Percentiles rank a stretch among this genome's conserved stretches.
phyloP scores from a whole-genome alignment of 371 early-diverging fungal species.

The Actinomucor elegans region DNA sequence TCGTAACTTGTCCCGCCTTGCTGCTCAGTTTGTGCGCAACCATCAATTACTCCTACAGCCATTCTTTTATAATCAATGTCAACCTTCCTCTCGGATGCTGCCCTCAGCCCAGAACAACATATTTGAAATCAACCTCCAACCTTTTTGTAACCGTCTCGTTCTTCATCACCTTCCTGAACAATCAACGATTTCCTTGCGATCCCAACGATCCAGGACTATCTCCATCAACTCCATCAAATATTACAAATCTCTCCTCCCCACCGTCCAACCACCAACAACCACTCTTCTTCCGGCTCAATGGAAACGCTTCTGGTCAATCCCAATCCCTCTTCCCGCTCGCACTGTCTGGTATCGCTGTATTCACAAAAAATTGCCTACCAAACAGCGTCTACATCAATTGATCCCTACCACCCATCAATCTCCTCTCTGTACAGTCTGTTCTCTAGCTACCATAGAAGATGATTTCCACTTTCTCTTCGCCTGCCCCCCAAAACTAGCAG shows the following conservation, averaged over 20 bases:
- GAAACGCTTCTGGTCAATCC: neutral
- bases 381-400: neutral
- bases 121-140: neutral
- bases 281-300: neutral
- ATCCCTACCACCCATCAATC: neutral
- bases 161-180: neutral
- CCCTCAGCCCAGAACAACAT: neutral
- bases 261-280: too few species aligned
- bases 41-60: neutral
- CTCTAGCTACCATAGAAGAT: too few species aligned
- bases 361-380: neutral
- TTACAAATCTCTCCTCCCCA: neutral
- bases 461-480: too few species aligned
- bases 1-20: neutral
- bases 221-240: neutral
- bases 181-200: too few species aligned
- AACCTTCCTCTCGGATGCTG: too few species aligned
- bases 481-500: too few species aligned
- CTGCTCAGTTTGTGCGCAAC: neutral
- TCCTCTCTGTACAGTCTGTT: neutral
- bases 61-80: neutral
- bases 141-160: neutral
- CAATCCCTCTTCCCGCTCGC: neutral
- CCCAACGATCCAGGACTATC: too few species aligned
- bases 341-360: neutral